A percentile compares a stretch with the other conserved stretches of the same genome.
These are phyloP conservation scores for Cynara cardunculus DNA, from an alignment of 129 eudicot species.

Conservation along the genomic window DNA sequence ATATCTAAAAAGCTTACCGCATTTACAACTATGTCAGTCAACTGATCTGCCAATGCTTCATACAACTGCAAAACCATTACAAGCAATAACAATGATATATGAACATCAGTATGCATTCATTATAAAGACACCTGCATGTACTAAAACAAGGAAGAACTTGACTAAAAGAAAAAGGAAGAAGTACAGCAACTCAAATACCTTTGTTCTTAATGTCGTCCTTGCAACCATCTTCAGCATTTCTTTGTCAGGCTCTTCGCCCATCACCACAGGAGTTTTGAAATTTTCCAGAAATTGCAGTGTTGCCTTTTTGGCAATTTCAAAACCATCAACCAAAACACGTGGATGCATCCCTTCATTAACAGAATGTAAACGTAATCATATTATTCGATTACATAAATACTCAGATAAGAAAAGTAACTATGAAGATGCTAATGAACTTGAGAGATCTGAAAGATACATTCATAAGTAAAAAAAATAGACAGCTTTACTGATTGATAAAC, in stretches of 20 bases:
- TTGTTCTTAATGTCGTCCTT: conserved; percentile 88
- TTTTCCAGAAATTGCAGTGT: conserved; percentile 73
- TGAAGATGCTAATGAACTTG: background rate
- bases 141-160: background rate
- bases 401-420: background rate
- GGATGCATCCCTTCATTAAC: conserved; percentile 82
- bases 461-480: background rate
- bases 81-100: conserved; percentile 1
- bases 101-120: background rate
- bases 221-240: conserved; percentile 90
- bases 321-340: conserved; percentile 85
- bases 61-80: conserved; percentile 45
- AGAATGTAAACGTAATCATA: background rate
- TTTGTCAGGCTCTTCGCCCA: conserved; percentile 85
- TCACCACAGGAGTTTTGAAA: conserved; percentile 78
- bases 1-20: conserved; percentile 40
- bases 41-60: conserved; percentile 82
- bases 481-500: background rate
- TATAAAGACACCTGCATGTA: background rate
- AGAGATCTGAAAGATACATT: background rate
- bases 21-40: conserved; percentile 73
- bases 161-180: background rate
- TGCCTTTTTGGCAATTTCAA: conserved; percentile 85
- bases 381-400: background rate
- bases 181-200: conserved; percentile 28